Evolutionary conservation across 2,329 filamentous ascomycete species (phyloP).

Genomic region (Trichoderma atroviride): DNA sequence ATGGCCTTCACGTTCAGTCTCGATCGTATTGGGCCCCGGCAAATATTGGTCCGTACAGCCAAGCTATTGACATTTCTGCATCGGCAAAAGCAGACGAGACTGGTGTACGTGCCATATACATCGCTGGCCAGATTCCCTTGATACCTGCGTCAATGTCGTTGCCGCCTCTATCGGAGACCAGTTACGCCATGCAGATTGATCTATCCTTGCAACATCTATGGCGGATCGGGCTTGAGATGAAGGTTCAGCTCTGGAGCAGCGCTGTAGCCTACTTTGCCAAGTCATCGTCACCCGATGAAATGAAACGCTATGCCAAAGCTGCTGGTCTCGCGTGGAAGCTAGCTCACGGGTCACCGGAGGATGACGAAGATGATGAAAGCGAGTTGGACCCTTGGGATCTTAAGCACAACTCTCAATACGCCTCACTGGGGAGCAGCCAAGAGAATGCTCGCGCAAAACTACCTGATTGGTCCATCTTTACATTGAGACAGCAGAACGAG

Average conservation of each 20-base stretch:
- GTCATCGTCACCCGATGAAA: conserved; percentile 34
- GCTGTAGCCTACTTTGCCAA: conserved; percentile 73
- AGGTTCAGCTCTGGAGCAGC: conserved; percentile 73
- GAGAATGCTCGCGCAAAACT: conserved; percentile 38
- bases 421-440: conserved; percentile 43
- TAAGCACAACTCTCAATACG: conserved; percentile 58
- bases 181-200: conserved; percentile 61
- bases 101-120: conserved; percentile 53
- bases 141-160: conserved; percentile 77
- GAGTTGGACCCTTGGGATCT: conserved; percentile 70
- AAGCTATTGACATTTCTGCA: conserved; percentile 66
- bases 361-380: conserved; percentile 52
- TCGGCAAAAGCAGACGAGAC: conserved; percentile 28
- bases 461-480: conserved; percentile 55
- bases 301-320: conserved; percentile 44
- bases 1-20: conserved; percentile 84
- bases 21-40: conserved; percentile 96
- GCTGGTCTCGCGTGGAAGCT: conserved; percentile 53
- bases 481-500: conserved; percentile 42
- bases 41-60: conserved; percentile 96
- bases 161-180: conserved; percentile 42
- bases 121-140: conserved; percentile 92
- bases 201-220: conserved; percentile 87
- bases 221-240: conserved; percentile 74
- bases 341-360: conserved; percentile 45